Conservation (phyloP, 225 moss, liverwort and hornwort genomes). For the Straminergon stramineum region DNA sequence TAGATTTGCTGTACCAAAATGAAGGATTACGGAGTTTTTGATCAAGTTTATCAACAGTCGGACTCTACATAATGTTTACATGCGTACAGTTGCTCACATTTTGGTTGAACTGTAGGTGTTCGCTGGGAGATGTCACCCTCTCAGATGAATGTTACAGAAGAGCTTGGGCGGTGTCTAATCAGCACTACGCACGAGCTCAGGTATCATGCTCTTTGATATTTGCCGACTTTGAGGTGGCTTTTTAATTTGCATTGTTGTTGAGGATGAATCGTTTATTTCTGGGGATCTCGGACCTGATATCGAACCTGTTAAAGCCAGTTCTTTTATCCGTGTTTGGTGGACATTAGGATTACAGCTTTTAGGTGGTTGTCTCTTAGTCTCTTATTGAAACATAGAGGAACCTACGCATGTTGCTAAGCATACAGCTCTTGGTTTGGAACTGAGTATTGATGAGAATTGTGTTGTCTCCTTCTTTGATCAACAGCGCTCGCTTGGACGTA, state of each 20-base stretch:
- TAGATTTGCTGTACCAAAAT: neutral
- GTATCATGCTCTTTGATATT: constrained; percentile 17
- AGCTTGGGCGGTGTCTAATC: constrained; percentile 84
- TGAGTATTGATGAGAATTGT: neutral
- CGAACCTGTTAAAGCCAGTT: neutral
- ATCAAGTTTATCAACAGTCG: neutral
- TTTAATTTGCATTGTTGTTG: neutral
- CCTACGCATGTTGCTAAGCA: neutral
- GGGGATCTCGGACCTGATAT: neutral
- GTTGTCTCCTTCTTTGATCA: neutral
- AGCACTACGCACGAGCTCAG: constrained; percentile 89
- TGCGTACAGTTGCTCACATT: neutral
- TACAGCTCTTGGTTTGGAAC: neutral
- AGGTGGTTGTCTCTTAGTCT: neutral
- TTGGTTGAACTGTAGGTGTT: constrained; percentile 62
- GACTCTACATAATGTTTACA: neutral
- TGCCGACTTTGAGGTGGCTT: neutral
- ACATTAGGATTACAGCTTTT: neutral
- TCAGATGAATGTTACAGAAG: constrained; percentile 78
- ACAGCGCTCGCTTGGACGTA: constrained; percentile 86
- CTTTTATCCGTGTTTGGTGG: neutral
- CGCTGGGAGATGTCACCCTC: constrained; percentile 85
- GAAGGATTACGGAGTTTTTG: neutral
- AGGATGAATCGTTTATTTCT: neutral
- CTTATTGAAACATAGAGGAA: neutral